Evolutionary conservation across 768 basidiomycete species (phyloP).

Genomic region (Kwoniella dendrophila): DNA sequence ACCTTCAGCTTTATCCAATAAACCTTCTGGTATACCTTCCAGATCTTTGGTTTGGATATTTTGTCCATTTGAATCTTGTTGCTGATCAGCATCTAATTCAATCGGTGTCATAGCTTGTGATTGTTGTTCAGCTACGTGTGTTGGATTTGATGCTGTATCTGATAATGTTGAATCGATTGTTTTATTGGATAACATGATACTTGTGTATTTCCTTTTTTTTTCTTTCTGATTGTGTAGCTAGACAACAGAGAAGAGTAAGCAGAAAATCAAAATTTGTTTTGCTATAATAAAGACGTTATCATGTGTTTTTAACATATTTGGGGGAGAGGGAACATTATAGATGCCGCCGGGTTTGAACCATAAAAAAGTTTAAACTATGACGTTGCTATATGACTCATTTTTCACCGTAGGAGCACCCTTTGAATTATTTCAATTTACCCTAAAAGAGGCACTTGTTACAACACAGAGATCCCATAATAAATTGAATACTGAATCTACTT

Average conservation of each 20-base stretch:
- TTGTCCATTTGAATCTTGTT: neutral
- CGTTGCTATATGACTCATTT: neutral
- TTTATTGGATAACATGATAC: constrained; percentile 18
- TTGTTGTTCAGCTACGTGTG: constrained; percentile 34
- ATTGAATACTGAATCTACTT: too few relatives aligned
- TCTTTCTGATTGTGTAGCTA: neutral
- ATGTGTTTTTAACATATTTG: neutral
- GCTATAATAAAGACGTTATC: neutral
- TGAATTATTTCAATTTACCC: neutral
- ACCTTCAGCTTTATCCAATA: constrained; percentile 19
- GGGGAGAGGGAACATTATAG: neutral
- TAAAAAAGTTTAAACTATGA: neutral
- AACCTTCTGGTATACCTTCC: constrained; percentile 35
- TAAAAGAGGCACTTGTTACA: neutral
- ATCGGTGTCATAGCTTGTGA: constrained; percentile 27
- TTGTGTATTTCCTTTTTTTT: neutral
- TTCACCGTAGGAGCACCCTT: neutral
- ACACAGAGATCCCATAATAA: too few relatives aligned
- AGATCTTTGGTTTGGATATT: constrained; percentile 22
- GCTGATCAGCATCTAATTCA: neutral
- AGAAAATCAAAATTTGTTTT: constrained; percentile 5
- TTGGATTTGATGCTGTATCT: constrained; percentile 31
- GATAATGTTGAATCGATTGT: constrained; percentile 26
- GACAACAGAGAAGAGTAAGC: neutral
- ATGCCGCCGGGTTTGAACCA: constrained; percentile 6